Percentiles rank a stretch among this genome's conserved stretches.
Evolutionary conservation across 441 rosid species (phyloP).

Genomic region (Gossypium schwendimanii): DNA sequence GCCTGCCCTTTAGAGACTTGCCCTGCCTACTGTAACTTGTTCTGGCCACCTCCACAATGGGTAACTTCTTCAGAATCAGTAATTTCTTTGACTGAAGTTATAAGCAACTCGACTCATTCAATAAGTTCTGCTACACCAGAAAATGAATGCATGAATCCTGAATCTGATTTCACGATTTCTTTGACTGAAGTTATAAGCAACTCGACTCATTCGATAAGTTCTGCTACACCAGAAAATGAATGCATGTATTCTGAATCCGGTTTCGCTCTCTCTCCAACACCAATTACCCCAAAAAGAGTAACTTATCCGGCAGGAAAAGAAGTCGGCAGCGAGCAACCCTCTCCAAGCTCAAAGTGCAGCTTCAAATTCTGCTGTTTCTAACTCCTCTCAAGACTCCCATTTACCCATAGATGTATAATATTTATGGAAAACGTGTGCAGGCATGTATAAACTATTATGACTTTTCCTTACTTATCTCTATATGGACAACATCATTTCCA

Average conservation of each 20-base stretch:
- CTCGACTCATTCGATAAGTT: not conserved
- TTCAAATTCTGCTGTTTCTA: not conserved
- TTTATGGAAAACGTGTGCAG: not conserved
- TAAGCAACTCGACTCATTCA: not conserved
- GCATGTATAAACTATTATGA: not conserved
- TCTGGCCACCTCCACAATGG: conserved; percentile 1
- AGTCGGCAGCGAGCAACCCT: not conserved
- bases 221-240: not conserved
- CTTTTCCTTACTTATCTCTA: conserved; percentile 38
- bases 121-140: not conserved
- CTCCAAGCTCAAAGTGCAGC: not conserved
- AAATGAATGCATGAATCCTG: not conserved
- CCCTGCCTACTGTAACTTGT: conserved; percentile 1
- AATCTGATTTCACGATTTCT: not conserved
- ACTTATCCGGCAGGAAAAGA: not conserved
- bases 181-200: not conserved
- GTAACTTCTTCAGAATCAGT: not conserved
- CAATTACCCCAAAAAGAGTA: not conserved
- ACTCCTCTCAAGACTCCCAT: too few relatives aligned
- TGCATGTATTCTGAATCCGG: not conserved
- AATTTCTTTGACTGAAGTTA: not conserved
- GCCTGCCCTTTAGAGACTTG: not conserved
- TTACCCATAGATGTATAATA: not conserved
- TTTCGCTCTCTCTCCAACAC: not conserved
- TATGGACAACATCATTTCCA: conserved; percentile 25